phyloP scores from a whole-genome alignment of 1,284 basidiomycete species.

The Cyathus pygmaeus region DNA sequence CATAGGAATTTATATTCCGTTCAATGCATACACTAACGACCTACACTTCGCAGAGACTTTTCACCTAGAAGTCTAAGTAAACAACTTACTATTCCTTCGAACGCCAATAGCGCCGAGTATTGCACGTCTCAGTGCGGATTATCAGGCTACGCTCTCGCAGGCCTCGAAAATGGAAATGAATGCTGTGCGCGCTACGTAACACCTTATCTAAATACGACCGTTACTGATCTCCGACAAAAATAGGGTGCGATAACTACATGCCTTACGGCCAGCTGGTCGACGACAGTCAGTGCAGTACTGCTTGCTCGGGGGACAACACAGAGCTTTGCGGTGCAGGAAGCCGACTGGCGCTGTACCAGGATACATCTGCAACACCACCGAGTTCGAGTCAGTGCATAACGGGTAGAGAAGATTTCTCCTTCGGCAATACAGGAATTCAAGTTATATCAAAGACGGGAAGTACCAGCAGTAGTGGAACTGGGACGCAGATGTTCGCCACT shows the following conservation, averaged over 20 bases:
- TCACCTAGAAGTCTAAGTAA: conserved; percentile 17
- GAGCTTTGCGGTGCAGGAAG: conserved; percentile 34
- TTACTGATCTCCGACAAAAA: not conserved
- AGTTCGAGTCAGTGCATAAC: conserved; percentile 17
- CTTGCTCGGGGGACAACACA: conserved; percentile 24
- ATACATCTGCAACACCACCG: conserved; percentile 20
- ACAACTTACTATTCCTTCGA: conserved; percentile 8
- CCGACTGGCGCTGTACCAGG: conserved; percentile 26
- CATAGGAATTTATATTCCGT: too few relatives aligned
- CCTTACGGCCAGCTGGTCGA: conserved; percentile 18
- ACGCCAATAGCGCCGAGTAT: conserved; percentile 14
- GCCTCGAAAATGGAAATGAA: conserved; percentile 31
- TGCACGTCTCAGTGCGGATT: conserved; percentile 24
- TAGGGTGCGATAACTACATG: conserved; percentile 34
- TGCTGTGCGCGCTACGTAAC: conserved; percentile 26
- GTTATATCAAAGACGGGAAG: conserved; percentile 13
- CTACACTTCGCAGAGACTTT: conserved; percentile 16
- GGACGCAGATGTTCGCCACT: conserved; percentile 14
- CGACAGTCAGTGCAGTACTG: conserved; percentile 24
- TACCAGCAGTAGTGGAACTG: not conserved
- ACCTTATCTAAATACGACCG: not conserved
- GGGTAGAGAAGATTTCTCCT: conserved; percentile 13
- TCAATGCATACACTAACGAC: not conserved
- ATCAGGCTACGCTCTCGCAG: conserved; percentile 27
- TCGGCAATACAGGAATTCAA: conserved; percentile 20